A percentile compares a stretch with the other conserved stretches of the same genome.
Evolutionary conservation across 176 grass and related monocot genomes (phyloP).

Genomic region (Hyparrhenia diplandra): DNA sequence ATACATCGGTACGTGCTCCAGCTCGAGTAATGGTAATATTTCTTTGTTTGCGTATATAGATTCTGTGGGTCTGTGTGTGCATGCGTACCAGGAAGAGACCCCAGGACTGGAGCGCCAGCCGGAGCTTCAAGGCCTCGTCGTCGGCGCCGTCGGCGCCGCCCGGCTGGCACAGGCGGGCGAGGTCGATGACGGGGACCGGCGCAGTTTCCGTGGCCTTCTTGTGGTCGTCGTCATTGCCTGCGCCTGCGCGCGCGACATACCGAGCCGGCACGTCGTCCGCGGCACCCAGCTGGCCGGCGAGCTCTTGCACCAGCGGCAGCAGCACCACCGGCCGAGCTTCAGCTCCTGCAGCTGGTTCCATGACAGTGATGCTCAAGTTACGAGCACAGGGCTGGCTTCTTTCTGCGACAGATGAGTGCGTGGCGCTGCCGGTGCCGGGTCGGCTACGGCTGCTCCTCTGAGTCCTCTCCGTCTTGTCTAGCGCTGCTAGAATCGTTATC

Average conservation of each 20-base stretch:
- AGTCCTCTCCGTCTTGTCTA: no score
- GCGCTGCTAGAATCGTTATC: no score
- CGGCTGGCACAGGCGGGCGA: constrained; percentile 26
- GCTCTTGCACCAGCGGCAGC: constrained; percentile 49
- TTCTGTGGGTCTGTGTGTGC: background rate
- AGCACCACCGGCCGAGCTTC: background rate
- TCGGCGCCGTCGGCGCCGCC: background rate
- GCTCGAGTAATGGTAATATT: background rate
- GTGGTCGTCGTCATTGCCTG: background rate
- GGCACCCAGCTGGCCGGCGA: background rate
- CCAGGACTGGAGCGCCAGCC: constrained; percentile 36
- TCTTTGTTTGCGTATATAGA: background rate
- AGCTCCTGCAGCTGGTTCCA: no score
- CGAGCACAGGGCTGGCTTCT: no score
- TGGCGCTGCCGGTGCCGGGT: no score
- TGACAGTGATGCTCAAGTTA: no score
- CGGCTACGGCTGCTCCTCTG: no score
- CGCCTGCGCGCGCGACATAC: constrained; percentile 9
- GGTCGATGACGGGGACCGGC: constrained; percentile 35
- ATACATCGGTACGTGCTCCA: background rate
- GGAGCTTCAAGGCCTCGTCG: constrained; percentile 46
- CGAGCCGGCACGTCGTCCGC: background rate
- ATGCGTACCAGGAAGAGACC: constrained; percentile 55
- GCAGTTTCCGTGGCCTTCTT: background rate
- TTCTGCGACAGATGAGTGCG: no score